Evolutionary conservation across 108 stramenopile species (phyloP).

Genomic region (Schizochytrium sp.): DNA sequence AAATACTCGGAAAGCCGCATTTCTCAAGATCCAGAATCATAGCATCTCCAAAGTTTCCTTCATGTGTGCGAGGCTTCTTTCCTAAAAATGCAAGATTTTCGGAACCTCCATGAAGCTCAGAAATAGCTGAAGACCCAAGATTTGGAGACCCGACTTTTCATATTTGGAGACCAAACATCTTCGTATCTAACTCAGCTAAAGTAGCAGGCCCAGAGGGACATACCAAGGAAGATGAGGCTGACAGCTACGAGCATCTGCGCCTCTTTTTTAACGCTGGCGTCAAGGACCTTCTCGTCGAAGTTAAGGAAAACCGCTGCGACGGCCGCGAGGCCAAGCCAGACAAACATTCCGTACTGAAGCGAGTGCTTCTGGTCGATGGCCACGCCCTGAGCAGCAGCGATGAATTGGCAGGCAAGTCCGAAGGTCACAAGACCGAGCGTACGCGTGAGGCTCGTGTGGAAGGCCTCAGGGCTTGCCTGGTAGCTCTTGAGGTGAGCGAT

Average conservation of each 20-base stretch:
- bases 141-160: no score
- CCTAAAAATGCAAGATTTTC: no score
- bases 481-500: neutral
- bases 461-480: neutral
- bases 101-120: no score
- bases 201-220: slow-evolving; percentile 28
- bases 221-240: neutral
- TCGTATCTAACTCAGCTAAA: neutral
- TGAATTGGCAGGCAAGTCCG: slow-evolving; percentile 14
- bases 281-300: neutral
- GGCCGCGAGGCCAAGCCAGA: slow-evolving; percentile 14
- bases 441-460: neutral
- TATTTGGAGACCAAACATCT: no score
- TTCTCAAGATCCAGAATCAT: no score
- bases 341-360: slow-evolving; percentile 54
- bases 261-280: slow-evolving; percentile 2
- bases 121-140: no score
- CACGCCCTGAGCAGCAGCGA: slow-evolving; percentile 17
- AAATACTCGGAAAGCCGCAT: no score
- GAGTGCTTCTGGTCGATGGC: slow-evolving; percentile 19
- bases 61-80: no score
- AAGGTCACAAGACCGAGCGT: slow-evolving; percentile 14
- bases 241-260: slow-evolving; percentile 19
- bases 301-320: neutral
- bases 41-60: no score